Percentiles rank a stretch among this genome's conserved stretches.
These are phyloP conservation scores for Pseudogymnoascus sp. DNA, from an alignment of 2,329 filamentous ascomycete genomes.

Conservation along the genomic window DNA sequence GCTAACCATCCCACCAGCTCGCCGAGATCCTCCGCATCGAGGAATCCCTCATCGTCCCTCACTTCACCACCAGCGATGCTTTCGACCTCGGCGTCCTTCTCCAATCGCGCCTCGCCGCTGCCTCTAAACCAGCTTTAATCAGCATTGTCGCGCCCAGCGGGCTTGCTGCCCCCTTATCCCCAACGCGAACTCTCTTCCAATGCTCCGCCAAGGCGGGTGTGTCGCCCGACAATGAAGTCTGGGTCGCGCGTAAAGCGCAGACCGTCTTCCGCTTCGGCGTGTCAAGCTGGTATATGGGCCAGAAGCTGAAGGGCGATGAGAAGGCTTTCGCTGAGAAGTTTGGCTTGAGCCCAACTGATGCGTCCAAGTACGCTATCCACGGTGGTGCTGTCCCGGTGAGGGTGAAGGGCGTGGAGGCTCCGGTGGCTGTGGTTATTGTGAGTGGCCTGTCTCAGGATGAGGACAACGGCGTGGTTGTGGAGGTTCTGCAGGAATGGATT, in stretches of 20 bases:
- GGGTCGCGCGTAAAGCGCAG: conserved; percentile 62
- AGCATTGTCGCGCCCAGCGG: conserved; percentile 45
- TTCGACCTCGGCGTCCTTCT: conserved; percentile 58
- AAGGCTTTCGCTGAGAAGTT: conserved; percentile 55
- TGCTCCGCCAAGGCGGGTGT: conserved; percentile 57
- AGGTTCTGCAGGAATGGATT: conserved; percentile 49
- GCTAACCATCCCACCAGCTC: conserved; percentile 18
- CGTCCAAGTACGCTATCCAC: conserved; percentile 63
- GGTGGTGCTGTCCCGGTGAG: conserved; percentile 67
- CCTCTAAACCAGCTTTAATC: conserved; percentile 49
- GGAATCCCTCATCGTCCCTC: conserved; percentile 23
- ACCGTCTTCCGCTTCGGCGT: conserved; percentile 64
- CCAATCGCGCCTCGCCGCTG: conserved; percentile 50
- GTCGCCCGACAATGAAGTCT: conserved; percentile 61
- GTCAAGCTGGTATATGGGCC: conserved; percentile 63
- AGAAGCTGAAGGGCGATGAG: conserved; percentile 59
- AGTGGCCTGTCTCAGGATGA: conserved; percentile 68
- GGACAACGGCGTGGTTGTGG: conserved; percentile 68
- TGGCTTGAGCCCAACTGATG: conserved; percentile 47
- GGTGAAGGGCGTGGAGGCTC: conserved; percentile 64
- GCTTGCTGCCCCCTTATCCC: conserved; percentile 24
- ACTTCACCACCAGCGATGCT: conserved; percentile 56
- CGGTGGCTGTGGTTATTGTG: conserved; percentile 67
- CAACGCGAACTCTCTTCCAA: conserved; percentile 58
- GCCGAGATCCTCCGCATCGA: conserved; percentile 25